Evolutionary conservation across 306 rosid species (phyloP), one percentile per base, ranked within the genome.

Genomic region (Sindora glabra): DNA sequence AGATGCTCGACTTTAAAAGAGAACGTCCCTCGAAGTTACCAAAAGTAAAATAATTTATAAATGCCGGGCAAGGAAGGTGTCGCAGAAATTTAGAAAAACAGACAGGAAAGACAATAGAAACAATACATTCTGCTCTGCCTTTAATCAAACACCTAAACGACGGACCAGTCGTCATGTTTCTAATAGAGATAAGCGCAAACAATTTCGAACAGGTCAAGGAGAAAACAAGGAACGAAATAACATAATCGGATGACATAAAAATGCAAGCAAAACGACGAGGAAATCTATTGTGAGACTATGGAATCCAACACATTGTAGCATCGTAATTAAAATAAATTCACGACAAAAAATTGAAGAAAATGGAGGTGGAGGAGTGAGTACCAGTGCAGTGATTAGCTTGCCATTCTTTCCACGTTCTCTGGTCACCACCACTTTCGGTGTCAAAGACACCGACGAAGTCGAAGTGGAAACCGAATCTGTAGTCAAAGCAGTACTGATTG

Each of bases 341-440:
- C 29, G 36, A 30, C 8, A 41, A 27, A 33, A 47, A 34, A 15
- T 39, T 2, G 24, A 10, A 48, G 36, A 17, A 19, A 40, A 17
- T 14, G 29, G 16, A 6, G 39, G 56, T 32, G 41, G 58, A 58
- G 63, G 14, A 18, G 37, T 6, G 42, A 45, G 17, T 48, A 94
- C 99, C 94, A 94, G 80, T 71, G 89, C 86, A 37, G 55, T 39
- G 77, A 94, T 79, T 47, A 94, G 97, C 83, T 94, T 94, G 69
- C 73, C 78, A 49, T 94, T 94, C 82, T 94, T 89, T 78, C 99
- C 99, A 6, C 84, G 97, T 79, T 94, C 97, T 79, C 99, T 86
- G 59, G 99, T 94, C 55, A 86, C 97, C 42, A 94, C 91, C 17
- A 94, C 99, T 59, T 73, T 73, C 6, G 81, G 94, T 1, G 64